Evolutionary conservation across 257 asterid genomes (phyloP), one percentile per base, ranked within the genome.

Genomic region (Petrea volubilis): DNA sequence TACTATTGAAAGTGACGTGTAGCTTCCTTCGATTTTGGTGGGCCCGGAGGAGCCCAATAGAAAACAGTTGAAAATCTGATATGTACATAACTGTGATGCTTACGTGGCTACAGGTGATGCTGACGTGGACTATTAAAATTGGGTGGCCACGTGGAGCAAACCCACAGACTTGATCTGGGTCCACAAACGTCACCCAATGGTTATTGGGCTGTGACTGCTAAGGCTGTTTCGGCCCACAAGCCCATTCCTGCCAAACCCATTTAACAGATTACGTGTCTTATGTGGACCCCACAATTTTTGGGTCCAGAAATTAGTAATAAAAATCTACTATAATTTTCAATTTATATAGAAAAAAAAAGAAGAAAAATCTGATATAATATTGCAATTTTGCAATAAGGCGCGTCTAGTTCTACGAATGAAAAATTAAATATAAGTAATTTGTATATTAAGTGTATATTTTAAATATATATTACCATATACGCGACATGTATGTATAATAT

Each of bases 201-300:
- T 57, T 64, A 33, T 68, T 61, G 71, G 81, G 75, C 77, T 68
- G 75, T 17, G 86, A 84, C 82, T 49, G 18, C 68, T 24, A 57
- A 13, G 74, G 64, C 79, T 67, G 81, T 51, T 77, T 70, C 85
- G 86, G 78, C 86, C 94, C 90, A 82, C 83, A 53, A 81, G 74
- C 83, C 86, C 86, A 81, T 78, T 17, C 77, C 71, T 60, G 80
- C 76, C 78, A 67, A 77, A 78, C 62, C 85, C 53, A 6, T 63
- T 61, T 81, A 85, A 82, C 85, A 69, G 63, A 61, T 75, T 7
- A 9, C 67, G 64, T 60, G 67, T 52, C 73, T 28, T 44, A 6
- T 11, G 31, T 20, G 79, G 79, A 50, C 65, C 76, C 76, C 71
- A 21, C 69, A 25, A 21, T 6, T 5, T 8, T 49, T 67, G 33